Conservation (phyloP, 352 stramenopile species). For the Pythium coloratum region DNA sequence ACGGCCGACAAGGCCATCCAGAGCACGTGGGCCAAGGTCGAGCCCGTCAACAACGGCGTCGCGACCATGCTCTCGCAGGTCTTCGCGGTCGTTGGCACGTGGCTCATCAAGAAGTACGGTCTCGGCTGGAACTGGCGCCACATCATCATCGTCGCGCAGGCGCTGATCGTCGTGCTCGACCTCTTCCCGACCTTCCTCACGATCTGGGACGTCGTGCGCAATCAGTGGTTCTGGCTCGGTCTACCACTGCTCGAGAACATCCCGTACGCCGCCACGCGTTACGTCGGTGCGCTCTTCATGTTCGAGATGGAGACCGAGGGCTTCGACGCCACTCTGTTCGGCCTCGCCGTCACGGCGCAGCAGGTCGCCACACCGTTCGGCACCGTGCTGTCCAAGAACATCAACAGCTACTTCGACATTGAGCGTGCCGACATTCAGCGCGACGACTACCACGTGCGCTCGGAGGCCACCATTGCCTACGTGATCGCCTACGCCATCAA, state of each 20-base stretch:
- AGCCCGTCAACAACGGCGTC: conserved; percentile 57
- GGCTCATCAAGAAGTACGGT: conserved; percentile 42
- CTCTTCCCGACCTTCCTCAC: conserved; percentile 23
- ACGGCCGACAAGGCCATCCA: conserved; percentile 50
- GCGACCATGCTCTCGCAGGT: conserved; percentile 44
- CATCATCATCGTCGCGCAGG: not conserved
- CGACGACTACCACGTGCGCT: conserved; percentile 20
- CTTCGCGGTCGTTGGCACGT: conserved; percentile 42
- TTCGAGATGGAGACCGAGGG: conserved; percentile 28
- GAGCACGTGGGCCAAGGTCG: conserved; percentile 53
- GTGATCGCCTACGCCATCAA: conserved; percentile 30
- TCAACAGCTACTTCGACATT: conserved; percentile 24
- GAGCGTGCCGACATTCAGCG: conserved; percentile 14
- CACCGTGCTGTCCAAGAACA: conserved; percentile 23
- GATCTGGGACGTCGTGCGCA: conserved; percentile 28
- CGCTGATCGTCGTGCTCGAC: conserved; percentile 12
- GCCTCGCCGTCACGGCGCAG: conserved; percentile 26
- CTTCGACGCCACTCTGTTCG: conserved; percentile 30
- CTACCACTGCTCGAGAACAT: conserved; percentile 26
- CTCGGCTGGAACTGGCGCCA: conserved; percentile 55
- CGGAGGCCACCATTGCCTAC: conserved; percentile 28
- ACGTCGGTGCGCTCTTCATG: conserved; percentile 22
- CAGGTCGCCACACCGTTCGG: conserved; percentile 24
- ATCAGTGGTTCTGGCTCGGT: conserved; percentile 27
- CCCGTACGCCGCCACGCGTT: conserved; percentile 20